Evolutionary conservation across 2,329 filamentous ascomycete species (phyloP).

Genomic region (Lachnum nothofagi): DNA sequence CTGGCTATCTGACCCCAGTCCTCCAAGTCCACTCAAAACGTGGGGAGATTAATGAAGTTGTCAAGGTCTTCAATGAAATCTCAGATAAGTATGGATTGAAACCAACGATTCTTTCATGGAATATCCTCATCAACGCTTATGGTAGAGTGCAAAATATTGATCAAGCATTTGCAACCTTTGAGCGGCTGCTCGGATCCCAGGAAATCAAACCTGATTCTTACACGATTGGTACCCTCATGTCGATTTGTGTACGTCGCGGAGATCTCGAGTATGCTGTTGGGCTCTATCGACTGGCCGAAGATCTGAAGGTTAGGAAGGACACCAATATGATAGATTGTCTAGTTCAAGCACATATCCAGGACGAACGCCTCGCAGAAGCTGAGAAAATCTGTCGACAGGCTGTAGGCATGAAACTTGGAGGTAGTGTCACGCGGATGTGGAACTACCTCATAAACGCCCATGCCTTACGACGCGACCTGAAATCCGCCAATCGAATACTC

Average conservation of each 20-base stretch:
- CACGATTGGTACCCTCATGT: constrained; percentile 70
- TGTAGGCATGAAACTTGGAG: constrained; percentile 44
- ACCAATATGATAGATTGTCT: constrained; percentile 58
- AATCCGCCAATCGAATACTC: constrained; percentile 49
- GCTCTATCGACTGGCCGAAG: constrained; percentile 58
- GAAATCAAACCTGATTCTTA: constrained; percentile 51
- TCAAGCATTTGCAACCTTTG: constrained; percentile 61
- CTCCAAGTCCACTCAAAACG: constrained; percentile 67
- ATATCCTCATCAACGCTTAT: constrained; percentile 69
- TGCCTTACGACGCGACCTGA: constrained; percentile 56
- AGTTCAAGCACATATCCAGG: constrained; percentile 62
- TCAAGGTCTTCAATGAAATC: constrained; percentile 60
- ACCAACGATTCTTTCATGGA: constrained; percentile 63
- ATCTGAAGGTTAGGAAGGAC: constrained; percentile 45
- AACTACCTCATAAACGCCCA: constrained; percentile 70
- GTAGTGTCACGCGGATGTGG: constrained; percentile 63
- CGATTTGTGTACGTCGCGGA: constrained; percentile 63
- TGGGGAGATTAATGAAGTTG: constrained; percentile 57
- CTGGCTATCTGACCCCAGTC: constrained; percentile 46
- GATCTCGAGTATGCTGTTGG: constrained; percentile 66
- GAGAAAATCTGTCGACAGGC: constrained; percentile 55
- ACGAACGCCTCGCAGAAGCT: constrained; percentile 50
- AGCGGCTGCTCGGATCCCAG: constrained; percentile 46
- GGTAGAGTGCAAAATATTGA: constrained; percentile 60
- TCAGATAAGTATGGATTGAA: constrained; percentile 47